Evolutionary conservation across 768 basidiomycete species (phyloP).

Genomic region (Phylloporus scabripes): DNA sequence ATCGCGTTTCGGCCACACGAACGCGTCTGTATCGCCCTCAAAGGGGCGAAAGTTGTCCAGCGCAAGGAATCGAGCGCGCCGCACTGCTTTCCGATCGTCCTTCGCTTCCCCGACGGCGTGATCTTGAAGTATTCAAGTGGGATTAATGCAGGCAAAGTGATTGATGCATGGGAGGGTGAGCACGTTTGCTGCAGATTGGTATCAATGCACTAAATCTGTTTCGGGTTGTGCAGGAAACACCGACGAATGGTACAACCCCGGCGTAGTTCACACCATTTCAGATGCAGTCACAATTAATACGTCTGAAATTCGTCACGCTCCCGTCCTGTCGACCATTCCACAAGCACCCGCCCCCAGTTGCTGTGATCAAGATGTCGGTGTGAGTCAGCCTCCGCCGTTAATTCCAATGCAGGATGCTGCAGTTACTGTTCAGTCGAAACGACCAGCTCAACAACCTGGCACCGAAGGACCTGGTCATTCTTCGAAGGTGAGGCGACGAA

Average conservation of each 20-base stretch:
- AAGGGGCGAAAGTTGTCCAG: constrained; percentile 35
- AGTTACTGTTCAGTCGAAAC: neutral
- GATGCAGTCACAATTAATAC: constrained; percentile 9
- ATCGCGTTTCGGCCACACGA: constrained; percentile 40
- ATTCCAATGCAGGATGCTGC: neutral
- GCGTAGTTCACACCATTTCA: constrained; percentile 9
- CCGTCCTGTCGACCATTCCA: neutral
- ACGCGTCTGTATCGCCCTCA: constrained; percentile 43
- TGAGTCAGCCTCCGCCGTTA: neutral
- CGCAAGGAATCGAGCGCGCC: constrained; percentile 24
- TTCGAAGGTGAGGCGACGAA: constrained; percentile 6
- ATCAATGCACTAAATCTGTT: neutral
- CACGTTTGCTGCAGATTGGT: neutral
- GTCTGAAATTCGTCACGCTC: neutral
- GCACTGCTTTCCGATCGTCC: constrained; percentile 35
- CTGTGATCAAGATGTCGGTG: neutral
- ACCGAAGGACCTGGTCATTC: neutral
- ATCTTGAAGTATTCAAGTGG: constrained; percentile 35
- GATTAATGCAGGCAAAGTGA: constrained; percentile 20
- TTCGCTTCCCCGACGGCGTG: constrained; percentile 42
- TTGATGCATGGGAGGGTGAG: constrained; percentile 42
- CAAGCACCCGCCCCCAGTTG: neutral
- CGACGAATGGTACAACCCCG: constrained; percentile 26
- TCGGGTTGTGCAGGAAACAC: constrained; percentile 7
- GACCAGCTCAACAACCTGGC: neutral